These are phyloP conservation scores for Linaria vulgaris DNA, from an alignment of 257 asterid genomes.

Conservation along the genomic window DNA sequence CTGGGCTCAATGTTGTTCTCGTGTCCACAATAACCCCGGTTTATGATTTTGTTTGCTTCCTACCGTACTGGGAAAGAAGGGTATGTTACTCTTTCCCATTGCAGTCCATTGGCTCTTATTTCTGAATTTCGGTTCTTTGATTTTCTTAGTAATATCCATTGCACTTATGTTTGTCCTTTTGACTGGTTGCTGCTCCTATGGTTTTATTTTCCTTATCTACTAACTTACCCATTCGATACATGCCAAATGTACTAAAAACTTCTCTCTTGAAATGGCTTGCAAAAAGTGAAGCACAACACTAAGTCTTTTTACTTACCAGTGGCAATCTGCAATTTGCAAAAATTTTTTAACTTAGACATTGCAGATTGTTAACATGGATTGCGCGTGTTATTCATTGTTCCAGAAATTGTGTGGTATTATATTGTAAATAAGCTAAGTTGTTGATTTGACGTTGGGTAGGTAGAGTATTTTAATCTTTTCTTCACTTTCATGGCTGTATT, in stretches of 20 bases:
- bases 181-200: not conserved
- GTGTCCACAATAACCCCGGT: slow-evolving; percentile 71
- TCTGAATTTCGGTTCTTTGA: not conserved
- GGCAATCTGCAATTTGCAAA: slow-evolving; percentile 9
- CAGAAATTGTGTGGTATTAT: not conserved
- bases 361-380: not conserved
- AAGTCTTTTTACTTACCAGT: slow-evolving; percentile 7
- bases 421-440: slow-evolving; percentile 24
- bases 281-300: not conserved
- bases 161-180: not conserved
- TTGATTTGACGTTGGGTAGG: not conserved
- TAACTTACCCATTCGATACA: not conserved
- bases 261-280: not conserved
- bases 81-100: slow-evolving; percentile 31
- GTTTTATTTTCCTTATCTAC: not conserved
- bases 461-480: slow-evolving; percentile 1
- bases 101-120: slow-evolving; percentile 7
- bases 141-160: not conserved
- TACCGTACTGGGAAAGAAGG: slow-evolving; percentile 86
- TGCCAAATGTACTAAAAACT: not conserved
- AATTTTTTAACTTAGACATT: slow-evolving; percentile 9
- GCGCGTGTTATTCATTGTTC: not conserved
- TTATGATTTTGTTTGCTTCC: slow-evolving; percentile 87
- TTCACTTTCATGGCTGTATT: not conserved
- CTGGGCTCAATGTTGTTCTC: slow-evolving; percentile 76